Percentiles rank a stretch among this genome's conserved stretches.
Conservation (phyloP, 345 rosid genomes). For the Populus deltoides region DNA sequence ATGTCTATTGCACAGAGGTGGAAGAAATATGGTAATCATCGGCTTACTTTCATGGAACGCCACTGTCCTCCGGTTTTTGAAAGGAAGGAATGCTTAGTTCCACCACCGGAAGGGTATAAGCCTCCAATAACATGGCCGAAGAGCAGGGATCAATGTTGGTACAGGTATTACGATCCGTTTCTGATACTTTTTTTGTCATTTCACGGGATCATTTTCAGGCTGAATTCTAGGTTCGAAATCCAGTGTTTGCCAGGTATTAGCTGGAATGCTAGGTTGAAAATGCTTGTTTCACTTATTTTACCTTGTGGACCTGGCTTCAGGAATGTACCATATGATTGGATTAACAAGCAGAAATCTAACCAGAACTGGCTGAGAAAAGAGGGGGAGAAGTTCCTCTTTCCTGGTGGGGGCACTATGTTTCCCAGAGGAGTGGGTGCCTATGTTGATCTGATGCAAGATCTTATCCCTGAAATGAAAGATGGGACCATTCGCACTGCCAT, state of each 20-base stretch:
- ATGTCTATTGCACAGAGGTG: constrained; percentile 60
- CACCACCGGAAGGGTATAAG: constrained; percentile 97
- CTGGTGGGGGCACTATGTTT: constrained; percentile 99
- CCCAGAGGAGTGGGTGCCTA: constrained; percentile 91
- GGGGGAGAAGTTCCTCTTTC: constrained; percentile 87
- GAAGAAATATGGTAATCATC: constrained; percentile 79
- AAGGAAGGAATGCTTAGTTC: constrained; percentile 85
- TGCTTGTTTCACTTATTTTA: background rate
- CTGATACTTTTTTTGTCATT: background rate
- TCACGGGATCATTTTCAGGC: background rate
- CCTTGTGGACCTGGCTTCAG: constrained; percentile 43
- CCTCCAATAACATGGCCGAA: constrained; percentile 92
- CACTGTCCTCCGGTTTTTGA: constrained; percentile 90
- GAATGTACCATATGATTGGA: constrained; percentile 98
- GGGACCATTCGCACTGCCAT: constrained; percentile 90
- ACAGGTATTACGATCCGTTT: constrained; percentile 56
- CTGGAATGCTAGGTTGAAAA: background rate
- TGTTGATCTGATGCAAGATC: constrained; percentile 87
- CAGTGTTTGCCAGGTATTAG: background rate
- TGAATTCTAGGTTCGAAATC: background rate
- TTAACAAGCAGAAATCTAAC: constrained; percentile 91
- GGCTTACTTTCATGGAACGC: constrained; percentile 92
- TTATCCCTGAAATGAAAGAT: constrained; percentile 92
- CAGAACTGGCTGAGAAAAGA: constrained; percentile 93
- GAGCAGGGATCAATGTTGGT: constrained; percentile 91